Conservation (phyloP, 805 yeast species). For the Pichia ethanolica region DNA sequence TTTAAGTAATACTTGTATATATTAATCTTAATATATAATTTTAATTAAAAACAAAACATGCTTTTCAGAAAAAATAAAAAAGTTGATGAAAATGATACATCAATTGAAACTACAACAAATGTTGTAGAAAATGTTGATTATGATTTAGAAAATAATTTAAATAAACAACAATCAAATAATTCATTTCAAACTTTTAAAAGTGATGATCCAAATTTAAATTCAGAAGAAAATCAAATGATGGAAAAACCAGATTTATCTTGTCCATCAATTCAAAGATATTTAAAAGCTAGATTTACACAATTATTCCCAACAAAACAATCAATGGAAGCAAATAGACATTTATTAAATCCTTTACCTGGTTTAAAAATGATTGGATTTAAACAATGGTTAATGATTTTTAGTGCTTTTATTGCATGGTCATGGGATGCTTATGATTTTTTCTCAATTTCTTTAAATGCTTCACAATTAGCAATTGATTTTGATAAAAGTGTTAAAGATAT, state of each 20-base stretch:
- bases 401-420: slow-evolving; percentile 55
- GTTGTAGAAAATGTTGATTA: too few relatives aligned
- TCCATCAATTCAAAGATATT: slow-evolving; percentile 30
- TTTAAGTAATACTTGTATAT: too few relatives aligned
- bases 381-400: slow-evolving; percentile 50
- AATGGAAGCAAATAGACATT: slow-evolving; percentile 29
- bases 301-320: slow-evolving; percentile 40
- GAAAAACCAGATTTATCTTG: slow-evolving; percentile 27
- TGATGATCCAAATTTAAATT: background rate
- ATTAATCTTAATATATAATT: too few relatives aligned
- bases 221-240: slow-evolving; percentile 2
- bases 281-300: slow-evolving; percentile 40
- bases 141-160: background rate
- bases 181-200: slow-evolving; percentile 10
- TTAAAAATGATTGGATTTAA: slow-evolving; percentile 38
- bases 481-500: slow-evolving; percentile 40
- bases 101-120: too few relatives aligned
- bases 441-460: slow-evolving; percentile 45
- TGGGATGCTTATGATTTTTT: slow-evolving; percentile 64
- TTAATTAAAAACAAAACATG: too few relatives aligned
- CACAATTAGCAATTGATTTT: slow-evolving; percentile 39
- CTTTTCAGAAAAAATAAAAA: too few relatives aligned
- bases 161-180: slow-evolving; percentile 1
- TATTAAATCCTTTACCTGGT: slow-evolving; percentile 59
- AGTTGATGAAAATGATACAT: too few relatives aligned